Base-by-base conservation (phyloP, 2,329 filamentous ascomycete species). In the Monascus ruber region DNA sequence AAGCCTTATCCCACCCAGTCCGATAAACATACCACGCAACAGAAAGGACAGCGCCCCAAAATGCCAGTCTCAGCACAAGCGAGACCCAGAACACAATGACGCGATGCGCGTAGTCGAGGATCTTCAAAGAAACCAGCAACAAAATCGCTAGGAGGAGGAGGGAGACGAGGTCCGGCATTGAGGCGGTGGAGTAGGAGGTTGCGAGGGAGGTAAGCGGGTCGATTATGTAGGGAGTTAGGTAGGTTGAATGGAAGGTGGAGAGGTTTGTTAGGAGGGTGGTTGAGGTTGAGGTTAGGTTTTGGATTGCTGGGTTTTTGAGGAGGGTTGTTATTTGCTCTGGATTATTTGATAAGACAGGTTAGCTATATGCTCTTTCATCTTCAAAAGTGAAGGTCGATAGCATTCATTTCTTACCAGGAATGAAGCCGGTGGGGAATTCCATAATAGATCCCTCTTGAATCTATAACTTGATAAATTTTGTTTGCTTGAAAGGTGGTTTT, bases 31-130 rank as follows among this genome's bases (percentile, higher is more conserved):
- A 70, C 11, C 78, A 65, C 0, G 69, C 69, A 0, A 78, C 33
- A 0, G 70, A 68, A 4, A 71, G 63, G 2, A 88, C 48, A 2
- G 66, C 58, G 1, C 72, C 73, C 77, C 79, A 91, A 46, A 86
- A 77, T 1, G 74, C 58, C 33, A 86, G 48, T 24, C 73, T 65
- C 46, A 85, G 59, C 7, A 71, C 70, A 40, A 94, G 55, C n/a
- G 74, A 68, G 38, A 86, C 75, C 77, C 85, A 86, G 67, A 80
- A 93, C 54, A 86, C 66, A 42, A 94, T 70, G 17, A 85, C 65
- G 43, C 85, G 75, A 44, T 79, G 77, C 11, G 86, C 66, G 66
- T 83, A 81, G 56, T 80, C 73, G 47, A 81, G 64, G 33, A 91
- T 68, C 47, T 76, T 74, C 42, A 81, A 62, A 8, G 70, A 72